phyloP scores from a whole-genome alignment of 129 eudicot species.

The Flaveria trinervia region DNA sequence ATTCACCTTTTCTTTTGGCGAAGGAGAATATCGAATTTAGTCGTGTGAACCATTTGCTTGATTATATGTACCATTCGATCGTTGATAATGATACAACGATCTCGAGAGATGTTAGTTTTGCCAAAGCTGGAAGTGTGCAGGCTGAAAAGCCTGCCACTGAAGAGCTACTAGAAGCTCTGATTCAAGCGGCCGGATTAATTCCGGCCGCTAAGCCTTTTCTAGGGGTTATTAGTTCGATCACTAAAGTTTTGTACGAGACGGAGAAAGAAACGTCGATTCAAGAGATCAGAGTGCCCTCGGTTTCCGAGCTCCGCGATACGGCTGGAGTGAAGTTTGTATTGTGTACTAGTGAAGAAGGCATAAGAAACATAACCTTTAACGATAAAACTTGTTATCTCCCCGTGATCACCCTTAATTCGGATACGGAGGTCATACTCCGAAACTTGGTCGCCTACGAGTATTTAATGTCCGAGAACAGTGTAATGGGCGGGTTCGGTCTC shows the following conservation, averaged over 20 bases:
- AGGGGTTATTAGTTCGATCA: background rate
- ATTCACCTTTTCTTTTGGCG: conserved; percentile 32
- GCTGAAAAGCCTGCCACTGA: background rate
- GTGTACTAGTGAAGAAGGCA: conserved; percentile 20
- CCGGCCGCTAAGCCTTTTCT: conserved; percentile 27
- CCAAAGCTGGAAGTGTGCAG: background rate
- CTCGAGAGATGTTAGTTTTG: background rate
- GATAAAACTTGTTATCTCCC: conserved; percentile 42
- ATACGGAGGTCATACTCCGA: conserved; percentile 49
- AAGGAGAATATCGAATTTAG: background rate
- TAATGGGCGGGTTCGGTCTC: conserved; percentile 16
- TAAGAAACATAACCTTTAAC: conserved; percentile 26
- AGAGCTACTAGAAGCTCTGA: conserved; percentile 21
- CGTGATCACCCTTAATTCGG: conserved; percentile 15
- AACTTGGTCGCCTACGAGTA: conserved; percentile 49
- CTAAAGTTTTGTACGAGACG: background rate
- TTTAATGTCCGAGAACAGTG: conserved; percentile 31
- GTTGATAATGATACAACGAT: conserved; percentile 5
- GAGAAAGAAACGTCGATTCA: conserved; percentile 2
- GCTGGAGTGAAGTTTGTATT: conserved; percentile 39
- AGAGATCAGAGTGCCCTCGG: conserved; percentile 60
- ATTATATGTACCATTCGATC: conserved; percentile 34
- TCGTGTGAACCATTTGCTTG: conserved; percentile 35
- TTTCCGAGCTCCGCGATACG: conserved; percentile 28
- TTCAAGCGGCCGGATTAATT: background rate